Base-by-base conservation (phyloP, 192 early-diverging fungal genomes). In the Coemansia sp. region DNA sequence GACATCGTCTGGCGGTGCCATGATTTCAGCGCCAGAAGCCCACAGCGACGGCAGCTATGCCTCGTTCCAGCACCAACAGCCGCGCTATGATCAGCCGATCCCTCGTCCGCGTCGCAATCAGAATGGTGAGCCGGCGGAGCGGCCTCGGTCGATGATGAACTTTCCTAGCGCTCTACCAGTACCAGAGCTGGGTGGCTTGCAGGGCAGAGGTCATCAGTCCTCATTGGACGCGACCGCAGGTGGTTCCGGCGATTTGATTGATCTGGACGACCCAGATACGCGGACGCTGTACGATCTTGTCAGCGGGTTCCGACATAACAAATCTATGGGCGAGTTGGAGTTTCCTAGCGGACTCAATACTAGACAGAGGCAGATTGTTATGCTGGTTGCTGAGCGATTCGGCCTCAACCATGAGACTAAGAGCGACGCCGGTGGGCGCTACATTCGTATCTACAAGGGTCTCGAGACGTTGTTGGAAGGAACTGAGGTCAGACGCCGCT, bases 341-440 rank as follows among this genome's bases (percentile, higher is more conserved):
- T 88, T 89, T 60, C 81, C 88, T 6, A 86, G 84, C 63, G 74
- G 83, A 27, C 67, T 87, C 24, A 83, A 82, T 60, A 65, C 82
- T 22, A 81, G 84, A 30, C 86, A 89, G 58, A 84, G 87, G 22
- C 79, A 85, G 62, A 80, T 82, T 38, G 66, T 88, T 58, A 86
- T 86, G 71, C 69, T 89, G 23, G 89, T 92, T 72, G 87, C 89
- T 27, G 88, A 92, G 64, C 86, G 88, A 12, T 71, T 92, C 54
- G 86, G 86, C 8, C 74, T 81, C 18, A 81, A 81, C 67, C 78
- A 81, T 44, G 78, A 81, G 55, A 81, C 78, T 38, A 81, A 81
- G 62, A 62, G 73, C 63, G 69, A 68, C 54, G 63, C 64, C 6
- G 56, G 65, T 26, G 72, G 69, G 6, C 73, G 78, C 49, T 76